Percentiles rank a stretch among this genome's conserved stretches.
phyloP scores from a whole-genome alignment of 176 grass and related monocot genomes.

The Bonia amplexicaulis region DNA sequence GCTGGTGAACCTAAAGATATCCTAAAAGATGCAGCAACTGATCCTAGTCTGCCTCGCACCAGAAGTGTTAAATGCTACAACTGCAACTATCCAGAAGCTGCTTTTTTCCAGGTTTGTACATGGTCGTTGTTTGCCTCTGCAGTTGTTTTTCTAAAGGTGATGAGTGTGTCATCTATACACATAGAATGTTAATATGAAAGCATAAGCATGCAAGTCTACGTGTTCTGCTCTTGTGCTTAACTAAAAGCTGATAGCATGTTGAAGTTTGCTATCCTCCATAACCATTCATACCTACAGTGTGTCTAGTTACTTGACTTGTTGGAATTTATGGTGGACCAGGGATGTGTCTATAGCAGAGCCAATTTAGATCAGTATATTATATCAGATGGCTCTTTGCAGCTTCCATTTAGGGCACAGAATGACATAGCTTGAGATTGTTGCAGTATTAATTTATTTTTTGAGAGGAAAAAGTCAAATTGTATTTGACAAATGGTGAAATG shows the following conservation, averaged over 20 bases:
- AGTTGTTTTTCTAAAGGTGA: background rate
- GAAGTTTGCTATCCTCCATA: background rate
- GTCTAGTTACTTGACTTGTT: background rate
- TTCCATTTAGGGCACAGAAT: background rate
- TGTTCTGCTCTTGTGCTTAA: background rate
- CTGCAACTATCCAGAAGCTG: constrained; percentile 75
- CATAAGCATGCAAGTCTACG: background rate
- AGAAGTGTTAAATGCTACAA: constrained; percentile 73
- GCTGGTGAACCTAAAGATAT: constrained; percentile 47
- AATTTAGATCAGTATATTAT: background rate
- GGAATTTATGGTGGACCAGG: background rate
- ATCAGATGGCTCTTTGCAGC: background rate
- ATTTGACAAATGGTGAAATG: too few relatives aligned
- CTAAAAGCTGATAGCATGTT: background rate
- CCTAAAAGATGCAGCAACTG: constrained; percentile 54
- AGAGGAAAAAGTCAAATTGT: too few relatives aligned
- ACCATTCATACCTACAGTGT: background rate
- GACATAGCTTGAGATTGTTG: background rate
- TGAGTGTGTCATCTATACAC: background rate
- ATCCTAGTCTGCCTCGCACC: constrained; percentile 74
- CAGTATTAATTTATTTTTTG: too few relatives aligned
- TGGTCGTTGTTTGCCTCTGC: background rate
- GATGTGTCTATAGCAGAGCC: background rate
- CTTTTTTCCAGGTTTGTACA: constrained; percentile 69
- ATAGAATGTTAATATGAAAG: constrained; percentile 5